A percentile compares a stretch with the other conserved stretches of the same genome.
Evolutionary conservation across 2,329 filamentous ascomycete species (phyloP).

Genomic region (Colletotrichum karsti): DNA sequence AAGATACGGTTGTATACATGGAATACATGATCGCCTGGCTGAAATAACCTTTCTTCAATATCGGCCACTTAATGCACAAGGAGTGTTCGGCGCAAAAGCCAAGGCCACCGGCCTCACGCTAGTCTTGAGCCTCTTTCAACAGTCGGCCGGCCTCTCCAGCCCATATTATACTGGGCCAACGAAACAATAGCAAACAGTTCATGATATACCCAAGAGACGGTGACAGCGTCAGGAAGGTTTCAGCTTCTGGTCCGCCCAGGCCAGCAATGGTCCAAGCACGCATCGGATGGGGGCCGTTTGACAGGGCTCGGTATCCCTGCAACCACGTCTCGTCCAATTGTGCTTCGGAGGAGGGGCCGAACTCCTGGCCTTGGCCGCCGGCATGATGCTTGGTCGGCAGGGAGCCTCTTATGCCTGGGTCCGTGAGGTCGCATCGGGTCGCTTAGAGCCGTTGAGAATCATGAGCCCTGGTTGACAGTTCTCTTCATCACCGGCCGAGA

Average conservation of each 20-base stretch:
- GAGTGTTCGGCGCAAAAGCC: neutral
- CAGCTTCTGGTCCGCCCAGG: constrained; percentile 8
- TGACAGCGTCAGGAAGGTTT: constrained; percentile 25
- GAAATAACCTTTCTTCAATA: neutral
- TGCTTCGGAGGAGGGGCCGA: neutral
- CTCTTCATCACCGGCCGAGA: neutral
- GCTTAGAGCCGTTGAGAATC: neutral
- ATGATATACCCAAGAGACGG: constrained; percentile 6
- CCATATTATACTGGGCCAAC: neutral
- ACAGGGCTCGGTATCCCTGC: constrained; percentile 14
- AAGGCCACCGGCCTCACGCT: neutral
- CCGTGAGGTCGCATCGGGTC: constrained; percentile 8
- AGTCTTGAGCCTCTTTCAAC: neutral
- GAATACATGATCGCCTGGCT: neutral
- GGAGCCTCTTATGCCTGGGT: neutral
- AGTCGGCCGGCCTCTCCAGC: neutral
- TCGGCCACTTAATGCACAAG: neutral
- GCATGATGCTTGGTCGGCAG: neutral
- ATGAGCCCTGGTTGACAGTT: neutral
- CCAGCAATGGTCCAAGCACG: constrained; percentile 19
- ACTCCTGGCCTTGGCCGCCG: neutral
- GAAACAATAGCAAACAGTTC: neutral
- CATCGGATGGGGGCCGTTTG: constrained; percentile 12
- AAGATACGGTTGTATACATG: neutral
- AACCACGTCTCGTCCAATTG: constrained; percentile 12